Conservation (phyloP, 1,284 basidiomycete genomes). For the Ganoderma sinense region DNA sequence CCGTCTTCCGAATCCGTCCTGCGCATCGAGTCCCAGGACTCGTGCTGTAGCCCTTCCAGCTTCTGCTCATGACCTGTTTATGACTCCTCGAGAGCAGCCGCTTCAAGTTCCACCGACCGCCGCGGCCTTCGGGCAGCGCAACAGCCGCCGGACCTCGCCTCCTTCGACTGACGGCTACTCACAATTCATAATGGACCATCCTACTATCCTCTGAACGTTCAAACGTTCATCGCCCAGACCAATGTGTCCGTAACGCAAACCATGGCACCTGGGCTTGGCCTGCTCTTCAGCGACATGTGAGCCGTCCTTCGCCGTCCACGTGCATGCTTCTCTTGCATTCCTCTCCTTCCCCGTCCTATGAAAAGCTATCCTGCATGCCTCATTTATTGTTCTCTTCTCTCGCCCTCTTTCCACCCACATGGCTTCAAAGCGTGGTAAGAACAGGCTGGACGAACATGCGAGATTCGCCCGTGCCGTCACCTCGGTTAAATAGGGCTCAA, state of each 20-base stretch:
- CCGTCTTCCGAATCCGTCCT: too few relatives aligned
- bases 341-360: background rate
- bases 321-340: background rate
- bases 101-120: too few relatives aligned
- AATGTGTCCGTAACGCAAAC: background rate
- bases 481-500: background rate
- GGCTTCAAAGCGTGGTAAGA: background rate
- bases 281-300: background rate
- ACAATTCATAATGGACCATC: background rate
- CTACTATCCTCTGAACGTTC: background rate
- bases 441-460: background rate
- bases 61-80: too few relatives aligned
- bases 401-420: background rate
- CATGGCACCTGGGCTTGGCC: background rate
- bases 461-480: background rate
- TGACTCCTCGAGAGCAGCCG: too few relatives aligned
- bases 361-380: background rate
- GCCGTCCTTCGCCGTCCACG: background rate
- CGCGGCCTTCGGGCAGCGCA: too few relatives aligned
- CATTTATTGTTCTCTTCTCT: background rate
- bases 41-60: too few relatives aligned
- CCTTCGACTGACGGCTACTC: too few relatives aligned
- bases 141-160: too few relatives aligned
- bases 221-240: background rate
- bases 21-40: too few relatives aligned